Base-by-base conservation (phyloP, 805 yeast genomes). In the Allodekkera sacchari region DNA sequence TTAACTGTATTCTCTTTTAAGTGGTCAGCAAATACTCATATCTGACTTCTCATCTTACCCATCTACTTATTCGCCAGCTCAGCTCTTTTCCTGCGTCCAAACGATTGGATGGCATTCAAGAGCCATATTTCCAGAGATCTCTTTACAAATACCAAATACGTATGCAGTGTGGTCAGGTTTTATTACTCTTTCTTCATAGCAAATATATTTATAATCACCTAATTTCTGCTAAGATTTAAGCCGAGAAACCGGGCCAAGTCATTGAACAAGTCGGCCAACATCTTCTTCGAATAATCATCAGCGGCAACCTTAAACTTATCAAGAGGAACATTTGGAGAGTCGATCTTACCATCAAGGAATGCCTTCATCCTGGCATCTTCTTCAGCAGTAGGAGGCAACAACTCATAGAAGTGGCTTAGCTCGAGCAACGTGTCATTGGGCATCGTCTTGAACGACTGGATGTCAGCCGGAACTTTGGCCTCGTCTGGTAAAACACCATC, bases 231-330 rank as follows among this genome's bases (percentile, higher is more conserved):
- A 34, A 56, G 46, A 15, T 60, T 57, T 17, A 82, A 53, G 5
- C 95, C 95, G 18, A 81, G 49, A 50, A 68, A 83, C 40, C 85
- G 63, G 0, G 92, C 74, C 23, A 84, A 61, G 22, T 73, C 76
- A 46, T 75, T 77, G 46, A 64, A 78, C 21, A 80, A 59, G 11
- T 62, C 72, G 30, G 65, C 64, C 14, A 75, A 46, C 31, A 74
- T 74, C 23, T 67, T 74, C 19, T 68, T 59, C 0, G 72, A 39
- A 32, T 59, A 57, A 19, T 56, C 57, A n/a, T 44, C 45, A 6
- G 54, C 49, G 3, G 50, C 39, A 6, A 52, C 48, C 18, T 42
- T 41, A 30, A 57, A 48, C 11, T 56, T 60, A 2, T 19, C 38
- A 16, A 18, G 31, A 9, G 44, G 37, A 15, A 50, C 56, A 36